Conservation (phyloP, 176 grass and related monocot species). For the Rhipidocladum racemiflorum region DNA sequence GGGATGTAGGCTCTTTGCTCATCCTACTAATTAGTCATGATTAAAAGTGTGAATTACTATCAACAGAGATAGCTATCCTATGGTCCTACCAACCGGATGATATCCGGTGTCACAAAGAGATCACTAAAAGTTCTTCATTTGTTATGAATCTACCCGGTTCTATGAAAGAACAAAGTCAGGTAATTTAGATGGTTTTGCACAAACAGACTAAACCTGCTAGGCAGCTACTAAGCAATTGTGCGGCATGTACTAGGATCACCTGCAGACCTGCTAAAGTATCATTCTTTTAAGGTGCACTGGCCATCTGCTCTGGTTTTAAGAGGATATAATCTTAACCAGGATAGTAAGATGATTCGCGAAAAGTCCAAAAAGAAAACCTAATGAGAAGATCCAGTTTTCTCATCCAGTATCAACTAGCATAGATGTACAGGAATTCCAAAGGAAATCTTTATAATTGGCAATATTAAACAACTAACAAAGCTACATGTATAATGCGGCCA, state of each 20-base stretch:
- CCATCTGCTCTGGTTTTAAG: not conserved
- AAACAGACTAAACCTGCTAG: not conserved
- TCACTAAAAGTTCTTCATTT: not conserved
- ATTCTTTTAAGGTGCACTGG: not conserved
- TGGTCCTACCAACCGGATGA: not conserved
- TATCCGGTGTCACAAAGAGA: not conserved
- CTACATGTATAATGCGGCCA: slow-evolving; percentile 4
- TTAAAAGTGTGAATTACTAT: not conserved
- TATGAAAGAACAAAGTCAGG: not conserved
- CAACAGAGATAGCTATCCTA: not conserved
- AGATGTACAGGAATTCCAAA: not conserved
- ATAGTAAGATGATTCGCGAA: not conserved
- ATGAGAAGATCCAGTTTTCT: not conserved
- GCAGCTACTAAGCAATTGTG: not conserved
- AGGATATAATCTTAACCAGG: not conserved
- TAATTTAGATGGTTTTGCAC: not conserved
- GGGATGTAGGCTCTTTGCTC: not conserved
- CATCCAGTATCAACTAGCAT: not conserved
- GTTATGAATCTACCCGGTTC: not conserved
- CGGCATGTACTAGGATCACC: not conserved
- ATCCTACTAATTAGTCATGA: not conserved
- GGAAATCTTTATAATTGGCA: not conserved
- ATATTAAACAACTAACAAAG: not conserved
- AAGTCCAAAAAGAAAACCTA: not conserved
- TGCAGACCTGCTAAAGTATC: not conserved